These are phyloP conservation scores for Pyrus communis DNA, from an alignment of 306 rosid species.

Conservation along the genomic window DNA sequence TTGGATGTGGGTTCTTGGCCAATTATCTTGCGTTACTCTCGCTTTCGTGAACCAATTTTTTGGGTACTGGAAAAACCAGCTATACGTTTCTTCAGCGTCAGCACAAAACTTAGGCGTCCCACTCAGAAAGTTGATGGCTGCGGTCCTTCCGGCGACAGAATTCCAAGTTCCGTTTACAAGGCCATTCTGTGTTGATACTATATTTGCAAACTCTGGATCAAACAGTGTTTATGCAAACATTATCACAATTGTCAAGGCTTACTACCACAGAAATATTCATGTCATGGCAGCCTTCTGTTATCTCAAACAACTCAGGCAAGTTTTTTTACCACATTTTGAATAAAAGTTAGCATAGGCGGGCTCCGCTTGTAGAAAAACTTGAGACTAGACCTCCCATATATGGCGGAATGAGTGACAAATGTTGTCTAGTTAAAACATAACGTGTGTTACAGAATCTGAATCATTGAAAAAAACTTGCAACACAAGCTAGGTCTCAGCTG, in stretches of 20 bases:
- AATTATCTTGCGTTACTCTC: slow-evolving; percentile 8
- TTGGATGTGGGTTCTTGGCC: slow-evolving; percentile 31
- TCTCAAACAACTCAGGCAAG: slow-evolving; percentile 29
- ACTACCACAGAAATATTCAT: slow-evolving; percentile 17
- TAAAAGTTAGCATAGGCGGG: too few species aligned
- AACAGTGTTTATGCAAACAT: slow-evolving; percentile 20
- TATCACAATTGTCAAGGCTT: slow-evolving; percentile 28
- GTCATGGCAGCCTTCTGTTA: slow-evolving; percentile 20
- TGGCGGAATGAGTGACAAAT: neutral
- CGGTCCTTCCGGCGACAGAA: slow-evolving; percentile 7
- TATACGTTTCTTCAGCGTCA: slow-evolving; percentile 12
- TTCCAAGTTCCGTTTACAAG: slow-evolving; percentile 11
- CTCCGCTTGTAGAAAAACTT: too few species aligned
- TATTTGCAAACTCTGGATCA: slow-evolving; percentile 30
- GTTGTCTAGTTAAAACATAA: neutral
- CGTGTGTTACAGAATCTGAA: neutral
- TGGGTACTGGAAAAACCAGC: slow-evolving; percentile 20
- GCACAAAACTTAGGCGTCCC: slow-evolving; percentile 31
- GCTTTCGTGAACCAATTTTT: slow-evolving; percentile 29
- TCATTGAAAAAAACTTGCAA: neutral
- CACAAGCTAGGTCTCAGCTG: neutral
- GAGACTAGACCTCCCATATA: too few species aligned
- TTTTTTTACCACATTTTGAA: too few species aligned
- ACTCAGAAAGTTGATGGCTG: slow-evolving; percentile 28
- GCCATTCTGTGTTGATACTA: slow-evolving; percentile 30